Base-by-base conservation (phyloP, 768 basidiomycete genomes). In the Lentinula edodes region DNA sequence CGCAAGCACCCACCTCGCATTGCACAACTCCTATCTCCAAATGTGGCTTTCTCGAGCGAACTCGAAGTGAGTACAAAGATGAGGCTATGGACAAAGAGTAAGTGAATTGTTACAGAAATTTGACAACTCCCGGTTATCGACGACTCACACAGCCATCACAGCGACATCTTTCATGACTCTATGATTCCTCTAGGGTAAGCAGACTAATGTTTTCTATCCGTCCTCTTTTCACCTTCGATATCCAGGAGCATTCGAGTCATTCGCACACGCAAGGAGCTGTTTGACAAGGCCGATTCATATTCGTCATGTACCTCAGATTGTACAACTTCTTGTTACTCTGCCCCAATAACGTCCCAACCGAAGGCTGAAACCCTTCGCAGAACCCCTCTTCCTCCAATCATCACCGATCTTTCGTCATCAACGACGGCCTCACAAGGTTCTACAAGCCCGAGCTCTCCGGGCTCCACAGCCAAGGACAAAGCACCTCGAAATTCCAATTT, bases 241-340 rank as follows among this genome's bases (percentile, higher is more conserved):
- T 34, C 53, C 38, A 34, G 66, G 66, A 45, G 34, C 62, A 15
- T 63, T 69, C 61, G 69, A 64, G 13, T 55, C 59, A 39, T 61
- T 60, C 55, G 61, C 63, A 6, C 54, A 53, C 52, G 64, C 66
- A 51, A 56, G 58, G 36, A 64, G 64, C 32, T 74, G 70, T 58
- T 55, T 67, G 48, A 74, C 23, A 42, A 43, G 20, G 7, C 28
- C 16, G 2, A 36, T 52, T 12, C 35, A 73, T 64, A 61, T 65
- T n/a, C 74, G 71, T 67, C 58, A 68, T 66, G 60, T 68, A 64
- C 60, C 72, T 69, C 59, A 74, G 62, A 64, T 20, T 12, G 15
- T 15, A 10, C 28, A 20, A 6, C 41, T 2, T 39, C 39, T 6
- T 23, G 6, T 5, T 56, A 43, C 32, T 56, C 55, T 28, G 41